Evolutionary conservation across 2,329 filamentous ascomycete species (phyloP), one percentile per base, ranked within the genome.

Genomic region (Paraphoma sp.): DNA sequence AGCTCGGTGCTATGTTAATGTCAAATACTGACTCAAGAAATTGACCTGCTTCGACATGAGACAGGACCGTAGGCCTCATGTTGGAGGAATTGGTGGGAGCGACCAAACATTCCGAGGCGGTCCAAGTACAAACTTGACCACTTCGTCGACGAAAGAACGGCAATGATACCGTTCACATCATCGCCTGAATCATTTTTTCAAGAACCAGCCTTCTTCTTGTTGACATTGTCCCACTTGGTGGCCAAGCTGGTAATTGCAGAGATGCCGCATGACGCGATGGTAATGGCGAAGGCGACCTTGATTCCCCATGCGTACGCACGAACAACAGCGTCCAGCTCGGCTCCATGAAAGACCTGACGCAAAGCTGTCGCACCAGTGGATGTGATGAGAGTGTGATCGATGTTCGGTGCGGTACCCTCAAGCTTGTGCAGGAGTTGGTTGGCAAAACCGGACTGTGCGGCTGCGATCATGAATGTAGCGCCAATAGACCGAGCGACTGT

Each of bases 311-410:
- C 48, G 45, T 62, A 62, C 41, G 59, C 59, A 17, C 7, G 40
- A 11, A 62, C 14, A 46, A 62, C 43, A 30, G 14, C 36, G 12
- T 44, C 38, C 29, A 62, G 36, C 12, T 59, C 42, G 17, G 23
- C 53, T 29, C 23, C n/a, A 1, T 53, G 12, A 46, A 62, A 62
- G n/a, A 33, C 48, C 1, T 64, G 45, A 8, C 75, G 64, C 14
- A 81, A 62, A n/a, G 75, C 72, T 3, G 79, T 78, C 0, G 79
- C 80, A 14, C 79, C 79, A 0, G 74, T 75, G 1, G 63, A 62
- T 18, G 80, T 63, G 11, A 81, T 69, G 30, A 48, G 38, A 9
- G n/a, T 33, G 38, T 36, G 48, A 33, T 48, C 44, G 45, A 56
- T n/a, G 16, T 11, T 63, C 0, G 78, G 76, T 2, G 74, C 73